Evolutionary conservation across 768 basidiomycete species (phyloP), one percentile per base, ranked within the genome.

Genomic region (Mrakia gelida): DNA sequence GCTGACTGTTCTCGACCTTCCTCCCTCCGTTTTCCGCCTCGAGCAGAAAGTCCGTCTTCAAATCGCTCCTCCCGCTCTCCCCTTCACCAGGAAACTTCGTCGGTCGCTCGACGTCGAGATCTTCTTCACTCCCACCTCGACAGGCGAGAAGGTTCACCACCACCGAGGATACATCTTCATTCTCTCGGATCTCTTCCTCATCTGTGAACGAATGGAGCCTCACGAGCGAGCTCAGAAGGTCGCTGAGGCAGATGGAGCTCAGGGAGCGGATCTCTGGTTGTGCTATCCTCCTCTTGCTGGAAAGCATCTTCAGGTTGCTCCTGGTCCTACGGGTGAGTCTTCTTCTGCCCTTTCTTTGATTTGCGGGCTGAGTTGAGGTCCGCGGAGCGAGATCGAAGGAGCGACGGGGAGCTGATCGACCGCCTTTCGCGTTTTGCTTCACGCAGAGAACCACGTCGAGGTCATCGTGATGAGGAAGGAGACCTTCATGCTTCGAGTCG

Each of bases 271-370:
- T 82, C 92, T 96, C 91, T 93, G 90, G 90, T 86, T 99, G 67
- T 89, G 91, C 80, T 99, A 97, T 86, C 97, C 97, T 26, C 97
- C 97, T 7, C 86, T 99, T 49, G 91, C 97, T 18, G 96, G 95
- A 7, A 98, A 96, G 83, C 95, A 97, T 81, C 87, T 99, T 75
- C 88, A 88, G 78, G 91, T 92, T 5, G 86, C 86, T 13, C 90
- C 90, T 80, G 86, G 93, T 89, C 79, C 76, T 71, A 81, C 83
- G n/a, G 81, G 82, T 80, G 67, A 81, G 84, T 71, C 6, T 52
- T 2, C 5, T 54, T 78, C 2, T 72, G 41, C n/a, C 13, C 38
- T 38, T 38, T 8, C 3, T 38, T 8, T 38, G 38, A 16, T 3
- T 21, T 52, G 2, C 16, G 49, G 1, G 2, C 18, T 5, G 49